Conservation (phyloP, 176 grass and related monocot genomes). For the Paspalum notatum region DNA sequence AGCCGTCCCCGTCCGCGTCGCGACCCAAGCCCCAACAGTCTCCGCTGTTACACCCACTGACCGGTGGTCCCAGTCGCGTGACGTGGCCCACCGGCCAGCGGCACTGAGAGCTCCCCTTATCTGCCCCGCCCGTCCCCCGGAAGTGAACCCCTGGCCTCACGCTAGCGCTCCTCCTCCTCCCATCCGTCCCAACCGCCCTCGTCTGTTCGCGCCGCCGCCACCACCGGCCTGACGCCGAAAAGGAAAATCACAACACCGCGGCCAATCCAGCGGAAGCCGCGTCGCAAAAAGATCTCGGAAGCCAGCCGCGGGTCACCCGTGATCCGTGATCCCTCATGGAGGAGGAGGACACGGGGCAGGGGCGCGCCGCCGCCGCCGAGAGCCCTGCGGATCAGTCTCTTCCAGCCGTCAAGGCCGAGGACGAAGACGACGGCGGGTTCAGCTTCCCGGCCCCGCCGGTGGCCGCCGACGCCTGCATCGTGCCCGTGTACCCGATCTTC, state of each 20-base stretch:
- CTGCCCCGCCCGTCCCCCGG: neutral
- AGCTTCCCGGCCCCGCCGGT: constrained; percentile 48
- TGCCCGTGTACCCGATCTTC: constrained; percentile 86
- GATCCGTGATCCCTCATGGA: neutral
- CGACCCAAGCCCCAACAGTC: too few relatives aligned
- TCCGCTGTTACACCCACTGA: neutral
- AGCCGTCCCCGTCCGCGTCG: too few relatives aligned
- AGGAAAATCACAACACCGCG: neutral
- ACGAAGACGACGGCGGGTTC: constrained; percentile 18
- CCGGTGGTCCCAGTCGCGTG: accelerated
- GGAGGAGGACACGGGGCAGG: constrained; percentile 37
- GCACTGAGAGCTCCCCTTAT: neutral
- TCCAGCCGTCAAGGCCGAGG: neutral
- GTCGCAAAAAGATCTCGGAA: neutral
- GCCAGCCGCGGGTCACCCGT: neutral
- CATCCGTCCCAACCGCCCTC: neutral
- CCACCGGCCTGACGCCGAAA: neutral
- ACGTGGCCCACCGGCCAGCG: neutral
- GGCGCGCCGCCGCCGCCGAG: neutral
- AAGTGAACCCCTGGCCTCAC: neutral
- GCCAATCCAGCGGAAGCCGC: neutral
- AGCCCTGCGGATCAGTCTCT: neutral
- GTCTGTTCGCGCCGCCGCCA: constrained; percentile 9
- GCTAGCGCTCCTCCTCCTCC: neutral
- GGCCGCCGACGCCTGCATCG: constrained; percentile 28